Evolutionary conservation across 2,329 filamentous ascomycete genomes (phyloP).

Genomic region (Paecilomyces sp.): DNA sequence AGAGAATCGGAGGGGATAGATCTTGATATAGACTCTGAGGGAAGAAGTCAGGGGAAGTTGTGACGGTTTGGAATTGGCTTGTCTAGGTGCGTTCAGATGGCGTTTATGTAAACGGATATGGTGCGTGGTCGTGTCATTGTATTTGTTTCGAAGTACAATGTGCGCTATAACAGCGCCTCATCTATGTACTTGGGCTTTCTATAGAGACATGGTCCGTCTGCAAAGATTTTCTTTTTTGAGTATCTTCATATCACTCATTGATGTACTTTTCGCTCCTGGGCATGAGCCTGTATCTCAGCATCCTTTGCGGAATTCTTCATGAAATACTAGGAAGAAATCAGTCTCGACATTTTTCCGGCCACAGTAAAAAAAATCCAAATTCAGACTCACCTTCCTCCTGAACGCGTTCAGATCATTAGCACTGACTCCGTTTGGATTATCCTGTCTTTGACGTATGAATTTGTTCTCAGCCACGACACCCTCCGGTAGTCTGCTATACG

Average conservation of each 20-base stretch:
- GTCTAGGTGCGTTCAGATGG: not conserved
- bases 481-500: slow-evolving; percentile 67
- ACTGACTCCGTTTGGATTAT: slow-evolving; percentile 34
- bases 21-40: slow-evolving; percentile 17
- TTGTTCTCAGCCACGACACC: slow-evolving; percentile 27
- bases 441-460: slow-evolving; percentile 25
- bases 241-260: not conserved
- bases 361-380: not conserved
- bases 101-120: not conserved
- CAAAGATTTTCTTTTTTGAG: not conserved
- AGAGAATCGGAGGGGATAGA: slow-evolving; percentile 29
- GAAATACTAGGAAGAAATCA: not conserved
- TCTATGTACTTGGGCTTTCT: not conserved
- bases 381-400: slow-evolving; percentile 41
- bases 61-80: not conserved
- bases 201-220: not conserved
- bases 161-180: not conserved
- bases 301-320: not conserved
- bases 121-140: not conserved
- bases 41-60: not conserved
- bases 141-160: not conserved
- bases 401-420: slow-evolving; percentile 65
- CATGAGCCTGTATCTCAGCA: not conserved
- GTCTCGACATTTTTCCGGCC: not conserved
- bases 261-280: not conserved